Evolutionary conservation across 192 early-diverging fungal genomes (phyloP).

Genomic region (Gamsiella multidivaricata): DNA sequence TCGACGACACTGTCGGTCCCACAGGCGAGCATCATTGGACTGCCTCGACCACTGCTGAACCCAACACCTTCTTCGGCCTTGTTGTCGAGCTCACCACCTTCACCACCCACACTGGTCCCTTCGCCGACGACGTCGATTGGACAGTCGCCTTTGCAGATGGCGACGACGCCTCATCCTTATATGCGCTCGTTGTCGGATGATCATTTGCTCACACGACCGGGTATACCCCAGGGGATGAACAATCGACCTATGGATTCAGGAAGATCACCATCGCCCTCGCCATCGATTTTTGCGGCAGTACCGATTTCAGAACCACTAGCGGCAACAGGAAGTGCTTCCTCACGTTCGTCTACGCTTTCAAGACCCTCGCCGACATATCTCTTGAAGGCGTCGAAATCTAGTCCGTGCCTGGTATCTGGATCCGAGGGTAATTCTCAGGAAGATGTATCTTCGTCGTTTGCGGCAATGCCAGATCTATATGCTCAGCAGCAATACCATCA

Average conservation of each 20-base stretch:
- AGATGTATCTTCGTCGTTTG: not conserved
- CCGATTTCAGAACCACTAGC: no score
- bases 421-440: not conserved
- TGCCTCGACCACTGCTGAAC: conserved; percentile 24
- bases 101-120: not conserved
- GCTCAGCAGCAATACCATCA: conserved; percentile 12
- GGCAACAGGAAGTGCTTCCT: no score
- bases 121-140: not conserved
- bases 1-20: conserved; percentile 12
- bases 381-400: conserved; percentile 35
- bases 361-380: conserved; percentile 19
- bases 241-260: not conserved
- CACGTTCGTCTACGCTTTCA: not conserved
- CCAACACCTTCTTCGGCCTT: not conserved
- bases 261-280: not conserved
- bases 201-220: not conserved
- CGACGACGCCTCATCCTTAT: not conserved
- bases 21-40: conserved; percentile 28
- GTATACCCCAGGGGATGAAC: not conserved
- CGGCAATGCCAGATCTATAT: conserved; percentile 10
- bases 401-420: conserved; percentile 13
- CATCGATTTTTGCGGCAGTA: no score
- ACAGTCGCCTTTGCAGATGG: not conserved
- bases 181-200: not conserved
- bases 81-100: conserved; percentile 15